Evolutionary conservation across 2,329 filamentous ascomycete species (phyloP).

Genomic region (Fusarium concolor): DNA sequence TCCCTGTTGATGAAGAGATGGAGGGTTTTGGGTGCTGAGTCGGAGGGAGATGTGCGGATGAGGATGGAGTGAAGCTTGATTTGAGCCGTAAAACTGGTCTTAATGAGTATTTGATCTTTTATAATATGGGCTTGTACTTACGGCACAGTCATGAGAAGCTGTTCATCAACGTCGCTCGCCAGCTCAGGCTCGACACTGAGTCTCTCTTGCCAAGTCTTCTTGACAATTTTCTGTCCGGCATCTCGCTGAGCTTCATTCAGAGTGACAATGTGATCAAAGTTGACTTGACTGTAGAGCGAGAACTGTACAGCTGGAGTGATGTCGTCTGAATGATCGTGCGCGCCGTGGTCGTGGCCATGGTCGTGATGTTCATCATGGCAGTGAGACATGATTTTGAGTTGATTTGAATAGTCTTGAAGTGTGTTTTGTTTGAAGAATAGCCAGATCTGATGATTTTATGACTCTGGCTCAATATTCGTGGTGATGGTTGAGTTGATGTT

Average conservation of each 20-base stretch:
- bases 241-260: slow-evolving; percentile 81
- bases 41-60: slow-evolving; percentile 79
- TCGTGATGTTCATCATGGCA: slow-evolving; percentile 67
- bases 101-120: background rate
- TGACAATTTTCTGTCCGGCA: slow-evolving; percentile 78
- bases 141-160: slow-evolving; percentile 93
- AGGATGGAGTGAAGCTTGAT: slow-evolving; percentile 92
- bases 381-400: slow-evolving; percentile 53
- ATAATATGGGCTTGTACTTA: slow-evolving; percentile 59
- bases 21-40: slow-evolving; percentile 81
- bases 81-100: slow-evolving; percentile 85
- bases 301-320: slow-evolving; percentile 90
- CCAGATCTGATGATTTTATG: background rate
- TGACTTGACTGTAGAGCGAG: slow-evolving; percentile 91
- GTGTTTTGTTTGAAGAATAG: background rate
- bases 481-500: slow-evolving; percentile 24
- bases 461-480: background rate
- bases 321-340: slow-evolving; percentile 91
- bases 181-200: slow-evolving; percentile 79
- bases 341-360: slow-evolving; percentile 66
- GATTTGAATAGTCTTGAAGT: background rate
- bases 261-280: slow-evolving; percentile 86
- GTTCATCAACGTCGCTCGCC: slow-evolving; percentile 88
- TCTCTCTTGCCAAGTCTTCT: slow-evolving; percentile 92
- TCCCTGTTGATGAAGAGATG: slow-evolving; percentile 90